These are phyloP conservation scores for Claviceps purpurea DNA, from an alignment of 2,329 filamentous ascomycete genomes.

Conservation along the genomic window DNA sequence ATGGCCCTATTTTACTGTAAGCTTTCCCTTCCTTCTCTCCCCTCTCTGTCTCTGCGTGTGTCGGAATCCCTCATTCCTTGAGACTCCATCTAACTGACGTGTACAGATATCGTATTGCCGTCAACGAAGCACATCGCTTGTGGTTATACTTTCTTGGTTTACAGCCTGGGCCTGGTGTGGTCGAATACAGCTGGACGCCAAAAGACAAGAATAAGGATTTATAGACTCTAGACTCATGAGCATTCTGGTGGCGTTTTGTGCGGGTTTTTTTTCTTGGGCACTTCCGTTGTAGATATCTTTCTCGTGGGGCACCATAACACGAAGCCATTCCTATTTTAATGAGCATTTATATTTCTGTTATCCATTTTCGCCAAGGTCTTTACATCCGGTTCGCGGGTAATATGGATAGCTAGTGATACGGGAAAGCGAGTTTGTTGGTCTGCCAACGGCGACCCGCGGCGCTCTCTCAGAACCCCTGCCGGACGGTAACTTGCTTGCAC, in stretches of 20 bases:
- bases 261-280: background rate
- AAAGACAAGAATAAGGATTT: conserved; percentile 5
- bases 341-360: too few relatives aligned
- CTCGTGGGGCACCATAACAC: too few relatives aligned
- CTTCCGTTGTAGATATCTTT: too few relatives aligned
- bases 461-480: too few relatives aligned
- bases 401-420: too few relatives aligned
- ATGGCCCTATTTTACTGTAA: conserved; percentile 57
- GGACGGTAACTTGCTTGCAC: too few relatives aligned
- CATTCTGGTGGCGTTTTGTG: background rate
- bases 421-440: too few relatives aligned
- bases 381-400: too few relatives aligned
- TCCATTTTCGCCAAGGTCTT: too few relatives aligned
- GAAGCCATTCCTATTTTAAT: too few relatives aligned
- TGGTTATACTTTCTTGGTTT: conserved; percentile 7
- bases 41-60: background rate
- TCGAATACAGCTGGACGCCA: conserved; percentile 5
- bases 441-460: too few relatives aligned
- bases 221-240: background rate
- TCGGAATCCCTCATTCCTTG: too few relatives aligned
- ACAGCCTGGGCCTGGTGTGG: conserved; percentile 2
- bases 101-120: conserved; percentile 1
- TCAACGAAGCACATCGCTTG: background rate
- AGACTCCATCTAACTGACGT: background rate
- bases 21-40: conserved; percentile 22